These are phyloP conservation scores for Fusarium tuaranense DNA, from an alignment of 2,329 filamentous ascomycete species.

Conservation along the genomic window DNA sequence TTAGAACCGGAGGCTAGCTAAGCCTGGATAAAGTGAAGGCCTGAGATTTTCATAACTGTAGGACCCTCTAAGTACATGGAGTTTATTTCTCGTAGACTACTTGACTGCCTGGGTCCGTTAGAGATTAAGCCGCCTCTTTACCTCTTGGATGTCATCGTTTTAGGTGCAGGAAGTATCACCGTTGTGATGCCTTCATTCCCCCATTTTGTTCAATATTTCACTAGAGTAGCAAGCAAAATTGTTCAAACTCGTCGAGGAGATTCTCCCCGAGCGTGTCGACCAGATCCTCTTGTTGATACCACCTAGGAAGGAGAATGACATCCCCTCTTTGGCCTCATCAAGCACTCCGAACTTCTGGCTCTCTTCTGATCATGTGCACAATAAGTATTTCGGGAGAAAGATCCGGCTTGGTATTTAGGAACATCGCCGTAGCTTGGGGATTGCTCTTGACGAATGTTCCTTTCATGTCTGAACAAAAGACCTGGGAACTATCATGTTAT, in stretches of 20 bases:
- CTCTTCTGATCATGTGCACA: neutral
- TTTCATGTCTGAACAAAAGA: neutral
- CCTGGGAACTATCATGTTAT: neutral
- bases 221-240: neutral
- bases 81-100: accelerated
- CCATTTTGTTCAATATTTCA: neutral
- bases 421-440: neutral
- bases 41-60: neutral
- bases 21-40: neutral
- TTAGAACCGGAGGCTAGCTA: neutral
- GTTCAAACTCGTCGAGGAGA: neutral
- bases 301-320: neutral
- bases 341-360: neutral
- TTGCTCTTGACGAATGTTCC: neutral
- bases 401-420: neutral
- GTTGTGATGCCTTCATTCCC: neutral
- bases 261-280: too few species aligned
- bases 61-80: neutral
- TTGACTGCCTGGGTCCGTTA: neutral
- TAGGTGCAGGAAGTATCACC: neutral
- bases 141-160: neutral
- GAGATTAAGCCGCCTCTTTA: neutral
- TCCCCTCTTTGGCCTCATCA: neutral
- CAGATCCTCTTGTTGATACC: too few species aligned
- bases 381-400: neutral